Base-by-base conservation (phyloP, 257 asterid genomes). In the Solanum ossicruentum region DNA sequence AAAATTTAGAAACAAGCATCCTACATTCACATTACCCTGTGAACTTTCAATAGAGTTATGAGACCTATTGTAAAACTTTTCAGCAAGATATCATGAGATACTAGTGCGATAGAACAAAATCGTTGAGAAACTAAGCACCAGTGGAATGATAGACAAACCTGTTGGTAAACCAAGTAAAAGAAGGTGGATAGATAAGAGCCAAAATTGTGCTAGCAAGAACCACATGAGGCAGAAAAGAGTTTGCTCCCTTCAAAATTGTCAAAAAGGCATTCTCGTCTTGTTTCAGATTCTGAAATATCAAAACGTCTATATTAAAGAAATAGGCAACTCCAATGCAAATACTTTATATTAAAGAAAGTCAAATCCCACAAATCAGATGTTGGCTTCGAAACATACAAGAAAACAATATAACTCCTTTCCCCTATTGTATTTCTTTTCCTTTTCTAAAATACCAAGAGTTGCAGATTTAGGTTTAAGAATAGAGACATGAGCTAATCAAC, bases 171-270 rank as follows among this genome's bases (percentile, higher is more conserved):
- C 99, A 96, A 82, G 94, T 88, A 89, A 96, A 96, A 71, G 98
- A 96, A 83, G 99, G 97, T 20, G 98, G 99, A 89, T 93, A 93
- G 69, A 96, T 73, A 61, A 96, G 97, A 85, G 98, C 99, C 93
- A 96, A 92, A 84, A 91, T 81, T 63, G 98, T 94, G 87, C 98
- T 96, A 73, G 94, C 98, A 69, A 96, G 88, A 83, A 96, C 98
- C 84, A 94, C 98, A 85, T 95, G 98, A 85, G 99, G 99, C 52
- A 96, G 92, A 84, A 91, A 87, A 84, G 99, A 86, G 86, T 92
- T 95, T 67, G 99, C 94, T 85, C 94, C 93, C 90, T 85, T 92
- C 88, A 96, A 91, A 87, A 95, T 87, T 67, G 88, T 88, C 85
- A 87, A 60, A 17, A 90, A 84, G 26, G 92, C 84, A 26, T 82